phyloP scores from a whole-genome alignment of 2,329 filamentous ascomycete genomes.

The Alternaria metachromatica region DNA sequence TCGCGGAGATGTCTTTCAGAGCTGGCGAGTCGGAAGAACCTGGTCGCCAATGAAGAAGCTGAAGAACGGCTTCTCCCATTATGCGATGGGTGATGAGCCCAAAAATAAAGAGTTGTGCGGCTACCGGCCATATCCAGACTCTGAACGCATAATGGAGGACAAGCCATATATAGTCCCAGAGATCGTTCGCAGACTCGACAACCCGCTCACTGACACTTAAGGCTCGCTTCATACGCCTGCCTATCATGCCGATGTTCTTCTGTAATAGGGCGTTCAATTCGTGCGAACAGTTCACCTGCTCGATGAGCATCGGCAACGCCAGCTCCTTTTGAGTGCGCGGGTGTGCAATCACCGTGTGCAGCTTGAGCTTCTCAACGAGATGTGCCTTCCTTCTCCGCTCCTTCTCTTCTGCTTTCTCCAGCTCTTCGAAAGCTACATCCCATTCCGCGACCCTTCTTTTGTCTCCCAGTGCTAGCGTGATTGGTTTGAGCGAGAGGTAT shows the following conservation, averaged over 20 bases:
- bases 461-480: slow-evolving; percentile 78
- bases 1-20: slow-evolving; percentile 93
- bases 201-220: slow-evolving; percentile 94
- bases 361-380: slow-evolving; percentile 83
- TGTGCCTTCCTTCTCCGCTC: slow-evolving; percentile 68
- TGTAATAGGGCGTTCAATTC: slow-evolving; percentile 87
- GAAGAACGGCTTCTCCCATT: slow-evolving; percentile 78
- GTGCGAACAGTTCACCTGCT: slow-evolving; percentile 95
- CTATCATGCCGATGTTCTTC: slow-evolving; percentile 86
- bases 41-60: slow-evolving; percentile 82
- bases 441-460: slow-evolving; percentile 60
- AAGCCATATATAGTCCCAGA: slow-evolving; percentile 76
- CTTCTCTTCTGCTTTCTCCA: slow-evolving; percentile 73
- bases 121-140: slow-evolving; percentile 78
- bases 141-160: slow-evolving; percentile 74
- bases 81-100: slow-evolving; percentile 80
- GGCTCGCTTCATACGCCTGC: slow-evolving; percentile 78
- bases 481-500: slow-evolving; percentile 90
- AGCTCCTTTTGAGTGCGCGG: slow-evolving; percentile 81
- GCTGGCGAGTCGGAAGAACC: slow-evolving; percentile 76
- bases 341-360: slow-evolving; percentile 83
- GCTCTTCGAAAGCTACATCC: slow-evolving; percentile 55
- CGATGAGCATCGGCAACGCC: slow-evolving; percentile 79
- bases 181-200: slow-evolving; percentile 87
- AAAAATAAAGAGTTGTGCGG: slow-evolving; percentile 75